Evolutionary conservation across 768 basidiomycete genomes (phyloP).

Genomic region (Coprinopsis strossmayeri): DNA sequence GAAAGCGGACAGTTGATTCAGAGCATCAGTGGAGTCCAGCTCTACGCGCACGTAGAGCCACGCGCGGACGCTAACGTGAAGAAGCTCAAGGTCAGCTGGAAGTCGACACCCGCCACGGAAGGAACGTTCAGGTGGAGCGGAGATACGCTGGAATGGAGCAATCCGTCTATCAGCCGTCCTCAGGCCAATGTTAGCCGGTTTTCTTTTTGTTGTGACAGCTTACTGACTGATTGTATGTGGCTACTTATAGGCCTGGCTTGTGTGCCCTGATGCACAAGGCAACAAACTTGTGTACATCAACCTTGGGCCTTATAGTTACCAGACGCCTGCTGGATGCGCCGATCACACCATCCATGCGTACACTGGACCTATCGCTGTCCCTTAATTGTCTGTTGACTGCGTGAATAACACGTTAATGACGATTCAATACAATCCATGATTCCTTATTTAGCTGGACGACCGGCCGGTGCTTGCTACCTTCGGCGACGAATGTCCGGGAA

Average conservation of each 20-base stretch:
- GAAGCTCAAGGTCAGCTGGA: slow-evolving; percentile 46
- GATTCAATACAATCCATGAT: too few species aligned
- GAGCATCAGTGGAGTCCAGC: slow-evolving; percentile 31
- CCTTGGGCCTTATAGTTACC: slow-evolving; percentile 46
- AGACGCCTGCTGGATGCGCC: slow-evolving; percentile 53
- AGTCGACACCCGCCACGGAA: slow-evolving; percentile 36
- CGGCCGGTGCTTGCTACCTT: too few species aligned
- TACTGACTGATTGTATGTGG: background rate
- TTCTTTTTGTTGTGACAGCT: background rate
- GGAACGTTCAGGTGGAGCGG: slow-evolving; percentile 51
- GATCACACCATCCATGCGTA: slow-evolving; percentile 58
- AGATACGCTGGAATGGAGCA: slow-evolving; percentile 54
- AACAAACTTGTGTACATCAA: slow-evolving; percentile 44
- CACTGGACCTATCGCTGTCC: slow-evolving; percentile 45
- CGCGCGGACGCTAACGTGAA: slow-evolving; percentile 37
- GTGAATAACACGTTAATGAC: too few species aligned
- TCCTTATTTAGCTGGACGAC: too few species aligned
- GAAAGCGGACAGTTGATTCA: slow-evolving; percentile 51
- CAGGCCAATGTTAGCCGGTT: slow-evolving; percentile 39
- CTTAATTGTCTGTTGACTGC: too few species aligned
- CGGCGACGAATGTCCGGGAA: too few species aligned
- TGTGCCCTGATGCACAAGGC: slow-evolving; percentile 42
- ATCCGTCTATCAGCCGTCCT: slow-evolving; percentile 39
- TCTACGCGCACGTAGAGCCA: slow-evolving; percentile 45
- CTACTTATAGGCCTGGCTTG: slow-evolving; percentile 42